These are phyloP conservation scores for Kuraishia hungarica DNA, from an alignment of 805 yeast species.

Conservation along the genomic window DNA sequence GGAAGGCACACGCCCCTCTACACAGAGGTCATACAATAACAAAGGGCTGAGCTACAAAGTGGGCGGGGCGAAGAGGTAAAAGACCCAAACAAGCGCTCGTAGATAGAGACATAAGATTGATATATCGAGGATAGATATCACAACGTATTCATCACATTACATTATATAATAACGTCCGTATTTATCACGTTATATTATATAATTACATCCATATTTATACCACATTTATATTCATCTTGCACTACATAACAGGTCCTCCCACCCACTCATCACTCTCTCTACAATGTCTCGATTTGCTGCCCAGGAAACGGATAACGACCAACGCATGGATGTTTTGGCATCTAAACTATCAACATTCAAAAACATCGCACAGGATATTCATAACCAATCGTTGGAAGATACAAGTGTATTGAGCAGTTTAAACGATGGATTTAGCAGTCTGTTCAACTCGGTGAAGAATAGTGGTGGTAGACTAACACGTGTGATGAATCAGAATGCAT, in stretches of 20 bases:
- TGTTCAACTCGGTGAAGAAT: constrained; percentile 39
- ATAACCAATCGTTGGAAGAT: constrained; percentile 53
- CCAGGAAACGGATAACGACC: constrained; percentile 44
- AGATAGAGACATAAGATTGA: background rate
- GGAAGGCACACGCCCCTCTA: background rate
- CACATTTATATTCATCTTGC: too few relatives aligned
- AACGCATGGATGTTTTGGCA: constrained; percentile 53
- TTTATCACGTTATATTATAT: too few relatives aligned
- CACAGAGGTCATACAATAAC: background rate
- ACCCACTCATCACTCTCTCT: background rate
- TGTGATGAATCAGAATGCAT: constrained; percentile 50
- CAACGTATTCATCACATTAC: too few relatives aligned
- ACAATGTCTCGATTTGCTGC: constrained; percentile 21
- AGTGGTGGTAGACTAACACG: constrained; percentile 45
- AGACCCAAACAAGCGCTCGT: background rate
- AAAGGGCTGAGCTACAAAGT: too few relatives aligned
- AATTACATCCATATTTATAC: too few relatives aligned
- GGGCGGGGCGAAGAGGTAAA: too few relatives aligned
- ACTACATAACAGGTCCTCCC: too few relatives aligned
- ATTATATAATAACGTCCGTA: too few relatives aligned
- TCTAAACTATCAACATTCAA: constrained; percentile 57
- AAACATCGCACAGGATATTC: constrained; percentile 59
- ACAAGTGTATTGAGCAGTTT: constrained; percentile 29
- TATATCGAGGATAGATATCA: background rate
- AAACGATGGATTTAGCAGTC: constrained; percentile 40